Evolutionary conservation across 768 basidiomycete genomes (phyloP).

Genomic region (Lactarius akahatsu): DNA sequence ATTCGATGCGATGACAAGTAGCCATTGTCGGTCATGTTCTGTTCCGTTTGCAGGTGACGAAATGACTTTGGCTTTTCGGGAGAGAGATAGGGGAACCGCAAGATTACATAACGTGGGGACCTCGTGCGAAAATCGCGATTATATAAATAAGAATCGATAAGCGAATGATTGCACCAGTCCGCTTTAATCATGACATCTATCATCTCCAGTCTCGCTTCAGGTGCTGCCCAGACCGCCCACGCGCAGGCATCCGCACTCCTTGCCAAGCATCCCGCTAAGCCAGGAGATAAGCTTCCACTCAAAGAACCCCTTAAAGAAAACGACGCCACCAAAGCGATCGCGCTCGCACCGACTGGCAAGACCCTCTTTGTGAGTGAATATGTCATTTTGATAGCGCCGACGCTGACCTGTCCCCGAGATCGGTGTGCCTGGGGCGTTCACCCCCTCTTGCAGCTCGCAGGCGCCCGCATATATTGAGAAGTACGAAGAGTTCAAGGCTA

Average conservation of each 20-base stretch:
- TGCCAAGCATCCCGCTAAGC: slow-evolving; percentile 16
- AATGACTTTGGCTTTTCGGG: no score
- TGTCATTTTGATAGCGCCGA: background rate
- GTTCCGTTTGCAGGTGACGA: no score
- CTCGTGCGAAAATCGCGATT: no score
- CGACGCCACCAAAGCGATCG: slow-evolving; percentile 15
- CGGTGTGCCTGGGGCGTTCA: slow-evolving; percentile 29
- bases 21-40: background rate
- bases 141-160: background rate
- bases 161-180: background rate
- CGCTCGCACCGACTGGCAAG: slow-evolving; percentile 20
- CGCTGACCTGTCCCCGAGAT: slow-evolving; percentile 7
- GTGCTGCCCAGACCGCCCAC: slow-evolving; percentile 23
- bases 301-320: slow-evolving; percentile 24
- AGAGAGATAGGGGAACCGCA: background rate
- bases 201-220: background rate
- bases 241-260: slow-evolving; percentile 21
- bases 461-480: slow-evolving; percentile 52
- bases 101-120: background rate
- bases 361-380: slow-evolving; percentile 25
- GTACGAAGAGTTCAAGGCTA: slow-evolving; percentile 70
- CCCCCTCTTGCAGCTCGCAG: slow-evolving; percentile 28
- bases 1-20: background rate
- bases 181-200: slow-evolving; percentile 17
- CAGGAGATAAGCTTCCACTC: slow-evolving; percentile 27